Percentiles rank a stretch among this genome's conserved stretches.
phyloP scores from a whole-genome alignment of 495 filamentous ascomycete species.

The Penicillium lividum region DNA sequence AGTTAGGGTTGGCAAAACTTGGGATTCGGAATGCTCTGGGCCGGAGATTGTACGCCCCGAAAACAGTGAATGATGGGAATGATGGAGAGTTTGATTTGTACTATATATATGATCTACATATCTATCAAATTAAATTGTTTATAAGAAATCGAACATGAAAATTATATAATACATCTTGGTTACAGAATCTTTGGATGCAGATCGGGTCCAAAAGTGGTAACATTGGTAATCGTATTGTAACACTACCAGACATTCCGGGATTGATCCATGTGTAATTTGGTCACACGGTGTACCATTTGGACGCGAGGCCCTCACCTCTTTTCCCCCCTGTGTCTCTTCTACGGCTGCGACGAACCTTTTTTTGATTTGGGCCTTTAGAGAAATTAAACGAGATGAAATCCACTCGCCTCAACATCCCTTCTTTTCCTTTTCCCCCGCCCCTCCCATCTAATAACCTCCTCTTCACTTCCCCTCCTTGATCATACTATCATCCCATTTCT shows the following conservation, averaged over 20 bases:
- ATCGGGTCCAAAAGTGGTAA: constrained; percentile 8
- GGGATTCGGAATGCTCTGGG: constrained; percentile 10
- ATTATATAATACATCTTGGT: background rate
- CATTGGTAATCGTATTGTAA: constrained; percentile 9
- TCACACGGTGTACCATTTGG: constrained; percentile 8
- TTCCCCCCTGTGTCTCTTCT: constrained; percentile 6
- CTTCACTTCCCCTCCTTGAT: constrained; percentile 15
- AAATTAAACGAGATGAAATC: constrained; percentile 30
- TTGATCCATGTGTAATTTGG: constrained; percentile 1
- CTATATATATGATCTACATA: too few relatives aligned
- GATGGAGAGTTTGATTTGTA: background rate
- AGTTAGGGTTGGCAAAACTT: constrained; percentile 12
- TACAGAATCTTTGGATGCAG: constrained; percentile 7
- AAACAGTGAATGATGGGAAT: background rate
- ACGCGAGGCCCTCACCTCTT: constrained; percentile 8
- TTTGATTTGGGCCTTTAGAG: constrained; percentile 8
- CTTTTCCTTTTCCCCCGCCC: constrained; percentile 22
- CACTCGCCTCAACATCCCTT: constrained; percentile 31
- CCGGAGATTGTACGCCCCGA: constrained; percentile 6
- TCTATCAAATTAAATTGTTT: too few relatives aligned
- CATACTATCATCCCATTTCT: constrained; percentile 15
- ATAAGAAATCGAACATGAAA: too few relatives aligned
- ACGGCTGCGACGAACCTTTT: constrained; percentile 13
- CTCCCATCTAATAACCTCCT: constrained; percentile 19
- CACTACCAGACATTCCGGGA: background rate